phyloP scores from a whole-genome alignment of 73 alveolate genomes.

The Tetrahymena elliotti region DNA sequence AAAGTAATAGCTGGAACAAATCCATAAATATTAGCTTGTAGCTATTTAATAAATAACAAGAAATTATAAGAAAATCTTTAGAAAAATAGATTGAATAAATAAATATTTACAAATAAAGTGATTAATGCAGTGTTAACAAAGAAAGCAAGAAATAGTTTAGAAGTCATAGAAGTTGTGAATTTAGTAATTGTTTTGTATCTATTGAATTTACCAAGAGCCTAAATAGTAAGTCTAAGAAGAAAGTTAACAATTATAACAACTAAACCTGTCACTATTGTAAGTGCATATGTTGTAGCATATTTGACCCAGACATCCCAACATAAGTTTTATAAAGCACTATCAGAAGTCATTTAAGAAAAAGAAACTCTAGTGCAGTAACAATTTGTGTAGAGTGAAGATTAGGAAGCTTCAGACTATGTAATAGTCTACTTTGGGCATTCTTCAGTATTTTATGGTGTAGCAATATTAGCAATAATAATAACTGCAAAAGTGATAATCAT shows the following conservation, averaged over 20 bases:
- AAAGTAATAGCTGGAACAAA: not conserved
- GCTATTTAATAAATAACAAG: not conserved
- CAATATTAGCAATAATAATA: not conserved
- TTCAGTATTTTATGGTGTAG: not conserved
- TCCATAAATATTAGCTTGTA: not conserved
- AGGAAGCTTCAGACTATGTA: not conserved
- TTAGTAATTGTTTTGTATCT: not conserved
- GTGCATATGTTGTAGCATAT: not conserved
- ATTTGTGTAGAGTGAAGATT: not conserved
- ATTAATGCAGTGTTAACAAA: not conserved
- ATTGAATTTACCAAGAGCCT: not conserved
- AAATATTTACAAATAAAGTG: not conserved
- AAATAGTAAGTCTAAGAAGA: not conserved
- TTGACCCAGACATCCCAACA: constrained; percentile 1
- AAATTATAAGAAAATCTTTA: not conserved
- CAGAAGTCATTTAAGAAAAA: not conserved
- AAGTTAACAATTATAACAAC: not conserved
- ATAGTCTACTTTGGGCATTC: not conserved
- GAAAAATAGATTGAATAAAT: not conserved
- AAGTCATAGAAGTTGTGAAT: not conserved
- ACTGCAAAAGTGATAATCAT: not conserved
- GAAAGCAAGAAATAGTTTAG: not conserved
- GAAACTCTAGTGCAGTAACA: not conserved
- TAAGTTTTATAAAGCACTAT: not conserved
- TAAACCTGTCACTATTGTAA: not conserved